These are phyloP conservation scores for Cyberlindnera nakhonratchasimensis DNA, from an alignment of 805 yeast species.

Conservation along the genomic window DNA sequence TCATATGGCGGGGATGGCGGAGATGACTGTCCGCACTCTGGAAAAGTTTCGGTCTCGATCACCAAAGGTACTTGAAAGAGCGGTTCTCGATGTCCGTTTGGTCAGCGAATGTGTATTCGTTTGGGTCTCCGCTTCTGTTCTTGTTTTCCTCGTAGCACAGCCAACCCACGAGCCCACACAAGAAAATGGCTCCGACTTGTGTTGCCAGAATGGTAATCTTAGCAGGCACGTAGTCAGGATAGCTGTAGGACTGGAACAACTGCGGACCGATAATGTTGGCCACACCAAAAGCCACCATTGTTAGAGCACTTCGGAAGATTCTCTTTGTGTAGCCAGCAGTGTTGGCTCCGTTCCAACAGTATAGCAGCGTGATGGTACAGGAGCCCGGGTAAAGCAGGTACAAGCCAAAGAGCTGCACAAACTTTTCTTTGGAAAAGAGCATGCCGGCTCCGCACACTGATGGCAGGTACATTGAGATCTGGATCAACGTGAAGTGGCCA, in stretches of 20 bases:
- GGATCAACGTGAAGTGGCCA: slow-evolving; percentile 33
- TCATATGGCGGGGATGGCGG: slow-evolving; percentile 1
- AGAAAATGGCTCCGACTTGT: slow-evolving; percentile 41
- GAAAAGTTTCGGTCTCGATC: neutral
- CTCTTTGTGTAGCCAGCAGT: slow-evolving; percentile 60
- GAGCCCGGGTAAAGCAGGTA: slow-evolving; percentile 51
- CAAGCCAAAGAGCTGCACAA: slow-evolving; percentile 45
- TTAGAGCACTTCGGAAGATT: slow-evolving; percentile 45
- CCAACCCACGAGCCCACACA: slow-evolving; percentile 38
- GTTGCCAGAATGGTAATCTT: slow-evolving; percentile 52
- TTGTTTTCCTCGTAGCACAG: slow-evolving; percentile 45
- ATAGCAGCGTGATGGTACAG: slow-evolving; percentile 50
- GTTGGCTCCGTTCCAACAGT: slow-evolving; percentile 55
- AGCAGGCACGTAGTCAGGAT: slow-evolving; percentile 55
- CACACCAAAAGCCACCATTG: slow-evolving; percentile 51
- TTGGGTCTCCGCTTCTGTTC: slow-evolving; percentile 29
- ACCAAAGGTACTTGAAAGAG: slow-evolving; percentile 40
- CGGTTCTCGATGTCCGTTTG: slow-evolving; percentile 49
- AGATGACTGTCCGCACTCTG: neutral
- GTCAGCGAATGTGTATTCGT: slow-evolving; percentile 27
- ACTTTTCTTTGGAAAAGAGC: slow-evolving; percentile 33
- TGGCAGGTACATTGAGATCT: slow-evolving; percentile 39
- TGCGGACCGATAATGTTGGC: slow-evolving; percentile 62
- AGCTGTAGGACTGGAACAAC: slow-evolving; percentile 44
- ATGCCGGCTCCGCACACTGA: slow-evolving; percentile 50